These are phyloP conservation scores for Nakazawaea wyomingensis DNA, from an alignment of 805 yeast genomes.

Conservation along the genomic window DNA sequence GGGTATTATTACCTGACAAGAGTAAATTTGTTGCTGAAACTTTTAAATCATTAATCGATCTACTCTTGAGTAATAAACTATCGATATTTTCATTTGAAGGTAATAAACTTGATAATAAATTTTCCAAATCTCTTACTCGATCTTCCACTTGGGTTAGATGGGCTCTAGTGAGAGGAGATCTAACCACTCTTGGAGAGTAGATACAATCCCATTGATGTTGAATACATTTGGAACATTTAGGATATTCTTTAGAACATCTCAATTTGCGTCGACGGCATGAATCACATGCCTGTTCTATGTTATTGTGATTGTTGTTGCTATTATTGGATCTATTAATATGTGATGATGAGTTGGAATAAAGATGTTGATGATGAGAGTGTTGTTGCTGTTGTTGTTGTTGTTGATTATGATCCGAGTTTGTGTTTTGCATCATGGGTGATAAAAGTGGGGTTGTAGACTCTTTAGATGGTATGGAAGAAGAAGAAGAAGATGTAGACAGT, in stretches of 20 bases:
- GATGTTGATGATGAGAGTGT: not conserved
- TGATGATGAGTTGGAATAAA: not conserved
- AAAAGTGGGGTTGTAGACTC: too few relatives aligned
- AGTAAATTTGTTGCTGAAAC: not conserved
- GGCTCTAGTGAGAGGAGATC: slow-evolving; percentile 80
- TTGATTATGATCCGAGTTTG: too few relatives aligned
- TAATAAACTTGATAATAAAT: slow-evolving; percentile 33
- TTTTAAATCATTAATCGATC: slow-evolving; percentile 3
- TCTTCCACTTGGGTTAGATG: slow-evolving; percentile 74
- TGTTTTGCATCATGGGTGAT: too few relatives aligned
- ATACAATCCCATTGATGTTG: slow-evolving; percentile 70
- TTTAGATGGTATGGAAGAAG: too few relatives aligned
- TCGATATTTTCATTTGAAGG: slow-evolving; percentile 45
- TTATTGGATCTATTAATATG: not conserved
- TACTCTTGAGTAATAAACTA: slow-evolving; percentile 16
- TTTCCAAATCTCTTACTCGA: slow-evolving; percentile 42
- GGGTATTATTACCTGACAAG: slow-evolving; percentile 4
- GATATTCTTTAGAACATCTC: slow-evolving; percentile 74
- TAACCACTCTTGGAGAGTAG: slow-evolving; percentile 70
- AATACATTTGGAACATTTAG: slow-evolving; percentile 70
- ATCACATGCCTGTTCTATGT: slow-evolving; percentile 66
- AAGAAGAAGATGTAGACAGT: too few relatives aligned
- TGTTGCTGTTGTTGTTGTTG: too few relatives aligned
- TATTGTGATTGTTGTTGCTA: not conserved
- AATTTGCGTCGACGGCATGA: slow-evolving; percentile 77